phyloP scores from a whole-genome alignment of 768 basidiomycete genomes.

The Pleurotus platypus region DNA sequence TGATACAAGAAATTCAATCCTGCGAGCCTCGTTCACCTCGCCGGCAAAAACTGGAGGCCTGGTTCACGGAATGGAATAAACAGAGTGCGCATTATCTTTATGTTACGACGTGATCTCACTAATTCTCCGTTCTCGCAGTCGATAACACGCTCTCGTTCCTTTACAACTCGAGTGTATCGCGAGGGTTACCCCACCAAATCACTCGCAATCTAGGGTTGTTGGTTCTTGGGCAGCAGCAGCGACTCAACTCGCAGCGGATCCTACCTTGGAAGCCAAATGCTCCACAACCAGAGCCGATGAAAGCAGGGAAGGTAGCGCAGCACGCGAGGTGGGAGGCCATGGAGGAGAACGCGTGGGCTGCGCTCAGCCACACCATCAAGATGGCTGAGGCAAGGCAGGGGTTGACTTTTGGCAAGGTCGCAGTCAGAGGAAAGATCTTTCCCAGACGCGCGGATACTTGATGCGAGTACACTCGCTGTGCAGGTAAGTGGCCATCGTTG shows the following conservation, averaged over 20 bases:
- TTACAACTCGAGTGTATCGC: constrained; percentile 55
- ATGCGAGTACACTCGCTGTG: too few species aligned
- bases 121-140: constrained; percentile 36
- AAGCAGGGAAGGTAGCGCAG: constrained; percentile 14
- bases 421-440: constrained; percentile 12
- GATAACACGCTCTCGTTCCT: constrained; percentile 64
- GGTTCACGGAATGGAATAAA: constrained; percentile 52
- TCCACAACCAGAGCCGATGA: constrained; percentile 31
- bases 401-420: constrained; percentile 48
- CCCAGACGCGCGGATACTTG: too few species aligned
- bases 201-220: constrained; percentile 52
- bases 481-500: too few species aligned
- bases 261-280: constrained; percentile 13
- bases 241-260: constrained; percentile 20
- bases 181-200: constrained; percentile 58
- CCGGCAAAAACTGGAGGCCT: constrained; percentile 28
- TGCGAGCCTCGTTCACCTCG: constrained; percentile 18
- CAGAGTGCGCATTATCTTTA: constrained; percentile 38
- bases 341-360: constrained; percentile 37
- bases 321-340: constrained; percentile 22
- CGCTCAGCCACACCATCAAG: constrained; percentile 48
- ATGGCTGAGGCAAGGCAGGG: constrained; percentile 57
- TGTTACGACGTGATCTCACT: not conserved
- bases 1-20: constrained; percentile 36
- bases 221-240: constrained; percentile 28